These are phyloP conservation scores for Aspergillus cavernicola DNA, from an alignment of 495 filamentous ascomycete species.

Conservation along the genomic window DNA sequence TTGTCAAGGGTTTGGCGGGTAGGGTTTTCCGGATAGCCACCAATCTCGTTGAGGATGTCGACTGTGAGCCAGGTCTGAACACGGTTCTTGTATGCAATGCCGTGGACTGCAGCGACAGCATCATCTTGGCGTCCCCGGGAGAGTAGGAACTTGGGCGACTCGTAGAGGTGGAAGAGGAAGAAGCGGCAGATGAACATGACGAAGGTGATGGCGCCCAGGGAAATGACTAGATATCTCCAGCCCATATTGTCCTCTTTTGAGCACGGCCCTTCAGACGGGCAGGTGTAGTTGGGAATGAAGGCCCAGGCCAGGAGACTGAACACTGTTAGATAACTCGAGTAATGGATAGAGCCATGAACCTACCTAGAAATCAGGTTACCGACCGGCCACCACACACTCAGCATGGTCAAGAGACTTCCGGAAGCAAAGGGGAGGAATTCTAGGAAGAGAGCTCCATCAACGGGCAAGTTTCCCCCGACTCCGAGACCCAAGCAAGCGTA, in stretches of 20 bases:
- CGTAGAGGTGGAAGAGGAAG: constrained; percentile 72
- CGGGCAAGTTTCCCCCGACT: constrained; percentile 57
- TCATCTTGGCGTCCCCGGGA: constrained; percentile 66
- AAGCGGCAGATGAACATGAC: constrained; percentile 67
- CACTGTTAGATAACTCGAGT: not conserved
- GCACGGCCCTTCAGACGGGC: constrained; percentile 39
- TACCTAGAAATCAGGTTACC: constrained; percentile 50
- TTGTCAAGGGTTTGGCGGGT: constrained; percentile 33
- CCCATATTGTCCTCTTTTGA: constrained; percentile 65
- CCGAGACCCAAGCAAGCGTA: constrained; percentile 52
- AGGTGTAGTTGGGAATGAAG: constrained; percentile 51
- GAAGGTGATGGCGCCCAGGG: constrained; percentile 69
- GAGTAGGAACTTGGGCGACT: constrained; percentile 79
- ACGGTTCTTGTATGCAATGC: constrained; percentile 52
- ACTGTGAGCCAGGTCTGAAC: constrained; percentile 50
- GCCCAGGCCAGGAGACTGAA: constrained; percentile 53
- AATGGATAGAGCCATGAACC: constrained; percentile 9
- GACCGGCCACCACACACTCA: constrained; percentile 59
- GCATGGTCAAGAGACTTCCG: constrained; percentile 50
- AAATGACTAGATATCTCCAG: constrained; percentile 74
- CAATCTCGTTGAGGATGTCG: constrained; percentile 53
- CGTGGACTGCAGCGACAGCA: constrained; percentile 67
- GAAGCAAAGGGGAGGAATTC: constrained; percentile 56
- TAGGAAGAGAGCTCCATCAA: constrained; percentile 57
- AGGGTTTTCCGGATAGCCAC: constrained; percentile 38